Percentiles rank a stretch among this genome's conserved stretches.
These are phyloP conservation scores for Trichosporon sp. DNA, from an alignment of 1,284 basidiomycete species.

Conservation along the genomic window DNA sequence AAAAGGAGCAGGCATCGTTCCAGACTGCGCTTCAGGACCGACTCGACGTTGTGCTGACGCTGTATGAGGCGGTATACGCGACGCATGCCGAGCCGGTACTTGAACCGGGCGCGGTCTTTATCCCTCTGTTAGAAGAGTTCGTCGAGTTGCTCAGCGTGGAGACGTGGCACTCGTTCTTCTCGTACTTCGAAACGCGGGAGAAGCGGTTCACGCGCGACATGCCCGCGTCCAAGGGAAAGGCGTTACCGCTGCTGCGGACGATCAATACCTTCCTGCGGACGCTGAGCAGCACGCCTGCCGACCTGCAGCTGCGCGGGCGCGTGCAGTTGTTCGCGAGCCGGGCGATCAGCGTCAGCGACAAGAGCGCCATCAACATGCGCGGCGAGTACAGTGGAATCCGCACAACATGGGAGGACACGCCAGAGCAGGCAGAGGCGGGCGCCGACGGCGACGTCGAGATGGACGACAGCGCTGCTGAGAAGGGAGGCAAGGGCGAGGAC, in stretches of 20 bases:
- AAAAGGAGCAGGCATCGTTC: conserved; percentile 25
- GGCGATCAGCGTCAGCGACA: conserved; percentile 42
- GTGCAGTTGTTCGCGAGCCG: conserved; percentile 43
- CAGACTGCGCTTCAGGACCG: conserved; percentile 33
- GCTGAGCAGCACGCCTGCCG: conserved; percentile 38
- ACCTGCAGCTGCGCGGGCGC: conserved; percentile 41
- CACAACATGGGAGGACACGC: conserved; percentile 38
- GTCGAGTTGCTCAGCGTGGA: conserved; percentile 41
- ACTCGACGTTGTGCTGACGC: conserved; percentile 38
- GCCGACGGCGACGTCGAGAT: conserved; percentile 26
- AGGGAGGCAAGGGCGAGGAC: conserved; percentile 11
- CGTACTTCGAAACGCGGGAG: conserved; percentile 39
- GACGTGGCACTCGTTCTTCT: conserved; percentile 39
- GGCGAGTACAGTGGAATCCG: conserved; percentile 40
- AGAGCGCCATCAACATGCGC: conserved; percentile 45
- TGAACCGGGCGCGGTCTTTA: conserved; percentile 43
- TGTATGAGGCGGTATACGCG: conserved; percentile 34
- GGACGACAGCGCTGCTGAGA: conserved; percentile 14
- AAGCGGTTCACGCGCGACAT: conserved; percentile 44
- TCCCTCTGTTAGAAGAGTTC: conserved; percentile 44
- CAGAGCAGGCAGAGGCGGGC: conserved; percentile 5
- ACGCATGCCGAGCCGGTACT: conserved; percentile 19
- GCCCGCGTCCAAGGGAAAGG: conserved; percentile 44
- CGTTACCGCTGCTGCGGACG: conserved; percentile 39
- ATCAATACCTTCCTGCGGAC: conserved; percentile 45